Base-by-base conservation (phyloP, 225 moss, liverwort and hornwort genomes). In the Bryum argenteum region DNA sequence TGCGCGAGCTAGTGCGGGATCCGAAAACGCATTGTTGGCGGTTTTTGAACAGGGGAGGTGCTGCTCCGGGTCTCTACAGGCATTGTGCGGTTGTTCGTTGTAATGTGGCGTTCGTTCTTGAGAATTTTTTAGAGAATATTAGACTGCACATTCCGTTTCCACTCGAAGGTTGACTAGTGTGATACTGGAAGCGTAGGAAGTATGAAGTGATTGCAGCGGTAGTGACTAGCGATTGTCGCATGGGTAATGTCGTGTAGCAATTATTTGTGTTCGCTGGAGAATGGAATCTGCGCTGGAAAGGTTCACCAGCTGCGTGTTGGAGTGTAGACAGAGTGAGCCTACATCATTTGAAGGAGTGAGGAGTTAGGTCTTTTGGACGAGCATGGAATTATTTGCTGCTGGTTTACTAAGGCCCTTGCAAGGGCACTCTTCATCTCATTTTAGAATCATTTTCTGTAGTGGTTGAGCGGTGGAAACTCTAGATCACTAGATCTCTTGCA, bases 1-100 rank as follows among this genome's bases (percentile, higher is more conserved):
- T 33, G 33, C 33, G 7, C 55, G 69, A 78, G 74, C 78, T 74
- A 58, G 9, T 65, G 67, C 64, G 75, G 58, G 71, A 68, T 71
- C 72, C 54, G 60, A 28, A 41, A 72, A 63, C 39, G 55, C 48
- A 14, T 70, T 70, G 42, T n/a, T 23, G 58, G 22, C 42, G 43
- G 61, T 55, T 73, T 66, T 33, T 61, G 26, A 33, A 66, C 21
- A 65, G 48, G 61, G 15, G 57, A 58, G 53, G 39, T 65, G 26
- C 65, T 28, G 60, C 60, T 18, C 12, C 8, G 20, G 15, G 61
- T 67, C n/a, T 71, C 19, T 11, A 11, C 39, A 65, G 8, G 48
- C 48, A 8, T 64, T 41, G 40, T 50, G 61, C 73, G 48, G 61
- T 58, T 48, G 42, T 24, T 28, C 11, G 7, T 45, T 43, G 60